Percentiles rank a stretch among this genome's conserved stretches.
These are phyloP conservation scores for Russula brevipes DNA, from an alignment of 768 basidiomycete genomes.

Conservation along the genomic window DNA sequence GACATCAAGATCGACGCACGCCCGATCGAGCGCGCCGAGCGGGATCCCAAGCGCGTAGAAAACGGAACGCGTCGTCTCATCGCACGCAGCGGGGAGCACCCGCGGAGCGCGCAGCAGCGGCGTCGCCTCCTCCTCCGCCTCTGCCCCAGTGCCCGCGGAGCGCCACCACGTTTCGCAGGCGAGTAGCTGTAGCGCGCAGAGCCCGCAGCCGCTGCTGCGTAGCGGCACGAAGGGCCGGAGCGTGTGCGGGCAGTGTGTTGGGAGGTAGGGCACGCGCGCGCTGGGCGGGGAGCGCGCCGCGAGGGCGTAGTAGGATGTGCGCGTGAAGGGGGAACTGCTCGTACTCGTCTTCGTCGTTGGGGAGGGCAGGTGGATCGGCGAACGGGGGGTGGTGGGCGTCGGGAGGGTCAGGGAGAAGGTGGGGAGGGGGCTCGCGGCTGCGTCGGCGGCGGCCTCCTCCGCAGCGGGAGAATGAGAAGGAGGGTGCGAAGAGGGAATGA, in stretches of 20 bases:
- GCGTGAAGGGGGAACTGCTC: not conserved
- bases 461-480: no score
- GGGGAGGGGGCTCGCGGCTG: not conserved
- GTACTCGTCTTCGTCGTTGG: no score
- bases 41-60: constrained; percentile 8
- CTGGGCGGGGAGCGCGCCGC: not conserved
- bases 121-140: no score
- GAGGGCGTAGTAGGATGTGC: not conserved
- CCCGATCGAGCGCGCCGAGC: not conserved
- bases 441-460: no score
- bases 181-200: not conserved
- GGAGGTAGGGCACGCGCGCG: constrained; percentile 9
- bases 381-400: not conserved
- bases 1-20: constrained; percentile 11
- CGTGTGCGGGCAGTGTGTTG: constrained; percentile 4
- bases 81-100: not conserved
- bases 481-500: not conserved
- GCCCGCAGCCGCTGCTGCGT: not conserved
- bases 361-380: not conserved
- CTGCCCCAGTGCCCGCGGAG: not conserved
- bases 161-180: constrained; percentile 15
- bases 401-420: not conserved
- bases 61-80: not conserved
- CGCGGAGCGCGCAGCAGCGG: not conserved
- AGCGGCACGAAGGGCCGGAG: not conserved